Percentiles rank a stretch among this genome's conserved stretches.
Conservation (phyloP, 495 filamentous ascomycete species). For the Wilcoxina mikolae region DNA sequence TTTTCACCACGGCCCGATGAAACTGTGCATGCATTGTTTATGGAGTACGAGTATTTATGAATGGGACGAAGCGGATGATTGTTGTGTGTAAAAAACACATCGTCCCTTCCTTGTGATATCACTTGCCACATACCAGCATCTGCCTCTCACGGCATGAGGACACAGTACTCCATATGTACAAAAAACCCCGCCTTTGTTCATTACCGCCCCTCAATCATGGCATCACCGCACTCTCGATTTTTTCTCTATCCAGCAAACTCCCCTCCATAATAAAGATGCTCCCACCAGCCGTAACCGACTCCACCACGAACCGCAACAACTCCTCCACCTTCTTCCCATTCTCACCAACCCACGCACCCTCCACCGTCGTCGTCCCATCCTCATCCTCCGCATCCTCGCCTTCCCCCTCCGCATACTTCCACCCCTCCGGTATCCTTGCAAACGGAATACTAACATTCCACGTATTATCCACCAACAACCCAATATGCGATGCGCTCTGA, state of each 20-base stretch:
- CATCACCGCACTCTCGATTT: slow-evolving; percentile 3
- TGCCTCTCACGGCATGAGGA: too few relatives aligned
- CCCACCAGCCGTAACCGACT: slow-evolving; percentile 45
- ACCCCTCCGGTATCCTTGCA: slow-evolving; percentile 48
- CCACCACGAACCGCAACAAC: slow-evolving; percentile 45
- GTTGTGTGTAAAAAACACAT: too few relatives aligned
- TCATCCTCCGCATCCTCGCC: slow-evolving; percentile 28
- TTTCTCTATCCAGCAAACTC: slow-evolving; percentile 40
- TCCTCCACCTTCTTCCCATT: slow-evolving; percentile 48
- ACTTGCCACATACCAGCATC: too few relatives aligned
- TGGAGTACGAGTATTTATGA: too few relatives aligned
- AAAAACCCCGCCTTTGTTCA: neutral
- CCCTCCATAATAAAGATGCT: slow-evolving; percentile 55
- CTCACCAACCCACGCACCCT: slow-evolving; percentile 48
- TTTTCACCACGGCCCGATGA: too few relatives aligned
- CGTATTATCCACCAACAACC: slow-evolving; percentile 55
- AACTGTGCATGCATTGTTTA: too few relatives aligned
- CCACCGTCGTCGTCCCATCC: slow-evolving; percentile 10
- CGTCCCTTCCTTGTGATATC: too few relatives aligned
- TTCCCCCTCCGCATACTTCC: slow-evolving; percentile 43
- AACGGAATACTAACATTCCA: slow-evolving; percentile 59
- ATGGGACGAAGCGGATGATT: too few relatives aligned
- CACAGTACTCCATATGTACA: neutral
- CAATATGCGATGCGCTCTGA: slow-evolving; percentile 57
- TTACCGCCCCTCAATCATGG: neutral